Percentiles rank a stretch among this genome's conserved stretches.
phyloP scores from a whole-genome alignment of 2,329 filamentous ascomycete genomes.

The Metarhizium humberi region DNA sequence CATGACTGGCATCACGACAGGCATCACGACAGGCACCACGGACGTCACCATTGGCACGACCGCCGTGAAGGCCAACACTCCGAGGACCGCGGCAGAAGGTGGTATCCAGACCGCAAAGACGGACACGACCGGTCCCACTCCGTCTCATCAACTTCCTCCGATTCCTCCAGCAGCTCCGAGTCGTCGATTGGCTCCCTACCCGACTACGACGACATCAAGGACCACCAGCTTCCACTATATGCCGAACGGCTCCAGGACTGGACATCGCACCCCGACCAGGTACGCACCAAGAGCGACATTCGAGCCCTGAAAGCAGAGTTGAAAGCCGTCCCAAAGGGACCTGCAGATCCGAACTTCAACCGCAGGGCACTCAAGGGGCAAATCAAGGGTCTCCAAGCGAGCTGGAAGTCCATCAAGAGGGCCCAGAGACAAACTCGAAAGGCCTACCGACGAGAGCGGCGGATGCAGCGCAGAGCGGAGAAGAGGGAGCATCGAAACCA shows the following conservation, averaged over 20 bases:
- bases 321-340: constrained; percentile 21
- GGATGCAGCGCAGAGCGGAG: constrained; percentile 19
- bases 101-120: constrained; percentile 7
- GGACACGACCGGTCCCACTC: constrained; percentile 21
- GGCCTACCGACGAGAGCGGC: constrained; percentile 21
- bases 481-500: constrained; percentile 22
- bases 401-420: constrained; percentile 29
- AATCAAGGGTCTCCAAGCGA: constrained; percentile 32
- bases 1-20: constrained; percentile 16
- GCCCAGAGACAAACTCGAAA: constrained; percentile 21
- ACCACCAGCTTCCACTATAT: constrained; percentile 37
- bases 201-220: constrained; percentile 39
- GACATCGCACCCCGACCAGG: constrained; percentile 39
- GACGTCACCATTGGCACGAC: background rate
- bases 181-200: constrained; percentile 44
- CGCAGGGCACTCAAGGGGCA: constrained; percentile 30
- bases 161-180: constrained; percentile 23
- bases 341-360: constrained; percentile 8
- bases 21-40: background rate
- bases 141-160: constrained; percentile 24
- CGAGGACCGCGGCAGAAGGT: background rate
- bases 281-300: constrained; percentile 36
- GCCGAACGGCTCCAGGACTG: constrained; percentile 35
- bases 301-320: constrained; percentile 32
- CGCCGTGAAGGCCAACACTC: background rate